Percentiles rank a stretch among this genome's conserved stretches.
These are phyloP conservation scores for Nevesoporus exiguus DNA, from an alignment of 768 basidiomycete species.

Conservation along the genomic window DNA sequence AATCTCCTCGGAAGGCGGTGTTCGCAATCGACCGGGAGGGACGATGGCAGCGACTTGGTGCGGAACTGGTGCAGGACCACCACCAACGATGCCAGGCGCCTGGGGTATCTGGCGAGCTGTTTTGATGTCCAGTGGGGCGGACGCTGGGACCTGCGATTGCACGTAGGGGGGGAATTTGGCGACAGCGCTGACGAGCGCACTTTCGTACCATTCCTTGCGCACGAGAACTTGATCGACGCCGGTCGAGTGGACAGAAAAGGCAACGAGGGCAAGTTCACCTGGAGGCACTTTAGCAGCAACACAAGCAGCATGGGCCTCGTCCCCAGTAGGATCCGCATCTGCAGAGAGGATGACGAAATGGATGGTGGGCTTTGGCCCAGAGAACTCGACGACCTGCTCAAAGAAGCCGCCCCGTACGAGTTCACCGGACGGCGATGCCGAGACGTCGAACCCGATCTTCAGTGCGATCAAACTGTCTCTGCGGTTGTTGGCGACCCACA, in stretches of 20 bases:
- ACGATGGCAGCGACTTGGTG: conserved; percentile 18
- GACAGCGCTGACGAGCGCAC: conserved; percentile 51
- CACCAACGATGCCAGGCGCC: conserved; percentile 25
- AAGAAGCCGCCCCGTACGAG: conserved; percentile 64
- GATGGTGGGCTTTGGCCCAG: conserved; percentile 79
- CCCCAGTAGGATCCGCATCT: conserved; percentile 77
- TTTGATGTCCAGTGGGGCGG: conserved; percentile 25
- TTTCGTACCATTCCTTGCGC: conserved; percentile 80
- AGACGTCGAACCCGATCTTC: conserved; percentile 63
- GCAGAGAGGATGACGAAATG: conserved; percentile 86
- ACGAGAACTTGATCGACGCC: conserved; percentile 88
- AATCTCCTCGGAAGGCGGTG: conserved; percentile 72
- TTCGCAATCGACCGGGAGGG: conserved; percentile 49
- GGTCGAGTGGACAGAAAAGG: conserved; percentile 86
- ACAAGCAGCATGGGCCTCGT: conserved; percentile 81
- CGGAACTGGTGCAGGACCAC: conserved; percentile 17
- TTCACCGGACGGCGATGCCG: conserved; percentile 55
- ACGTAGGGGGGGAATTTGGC: conserved; percentile 60
- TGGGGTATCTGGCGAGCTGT: conserved; percentile 26
- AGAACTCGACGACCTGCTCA: conserved; percentile 82
- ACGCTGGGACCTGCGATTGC: conserved; percentile 28
- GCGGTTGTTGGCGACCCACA: conserved; percentile 85
- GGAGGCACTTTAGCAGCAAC: conserved; percentile 75
- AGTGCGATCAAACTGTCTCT: conserved; percentile 82
- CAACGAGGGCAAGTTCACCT: conserved; percentile 76